Evolutionary conservation across 2,329 filamentous ascomycete genomes (phyloP).

Genomic region (Ophiostoma australiae): DNA sequence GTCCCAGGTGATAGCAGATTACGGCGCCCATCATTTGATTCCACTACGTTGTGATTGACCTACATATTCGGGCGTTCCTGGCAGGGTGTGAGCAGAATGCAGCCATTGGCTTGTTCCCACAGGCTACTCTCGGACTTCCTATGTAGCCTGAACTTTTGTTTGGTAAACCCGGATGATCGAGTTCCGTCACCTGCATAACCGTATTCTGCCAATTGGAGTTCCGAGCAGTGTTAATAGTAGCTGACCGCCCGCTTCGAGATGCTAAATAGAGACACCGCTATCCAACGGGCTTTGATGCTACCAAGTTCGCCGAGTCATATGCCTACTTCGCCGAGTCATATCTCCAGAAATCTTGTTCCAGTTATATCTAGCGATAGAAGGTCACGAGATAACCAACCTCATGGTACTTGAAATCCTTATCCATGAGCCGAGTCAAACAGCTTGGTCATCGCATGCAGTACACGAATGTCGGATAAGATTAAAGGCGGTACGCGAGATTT

Average conservation of each 20-base stretch:
- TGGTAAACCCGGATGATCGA: background rate
- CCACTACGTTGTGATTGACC: background rate
- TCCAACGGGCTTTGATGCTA: background rate
- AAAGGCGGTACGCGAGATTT: no score
- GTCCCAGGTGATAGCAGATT: background rate
- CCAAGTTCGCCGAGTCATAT: background rate
- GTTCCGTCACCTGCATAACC: background rate
- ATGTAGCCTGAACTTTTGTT: no score
- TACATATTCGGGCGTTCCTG: background rate
- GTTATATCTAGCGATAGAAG: background rate
- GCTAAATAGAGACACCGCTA: background rate
- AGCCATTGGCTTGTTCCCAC: background rate
- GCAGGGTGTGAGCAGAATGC: background rate
- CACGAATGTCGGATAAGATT: background rate
- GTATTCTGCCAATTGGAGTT: background rate
- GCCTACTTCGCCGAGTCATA: background rate
- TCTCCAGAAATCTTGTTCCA: background rate
- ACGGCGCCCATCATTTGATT: background rate
- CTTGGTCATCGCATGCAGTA: background rate
- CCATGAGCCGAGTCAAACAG: background rate
- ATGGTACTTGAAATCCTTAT: background rate
- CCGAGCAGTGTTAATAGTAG: background rate
- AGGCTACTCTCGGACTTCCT: background rate
- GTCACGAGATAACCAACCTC: background rate
- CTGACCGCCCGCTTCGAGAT: background rate